Evolutionary conservation across 2,329 filamentous ascomycete species (phyloP).

Genomic region (Ceratocystis albifundus): DNA sequence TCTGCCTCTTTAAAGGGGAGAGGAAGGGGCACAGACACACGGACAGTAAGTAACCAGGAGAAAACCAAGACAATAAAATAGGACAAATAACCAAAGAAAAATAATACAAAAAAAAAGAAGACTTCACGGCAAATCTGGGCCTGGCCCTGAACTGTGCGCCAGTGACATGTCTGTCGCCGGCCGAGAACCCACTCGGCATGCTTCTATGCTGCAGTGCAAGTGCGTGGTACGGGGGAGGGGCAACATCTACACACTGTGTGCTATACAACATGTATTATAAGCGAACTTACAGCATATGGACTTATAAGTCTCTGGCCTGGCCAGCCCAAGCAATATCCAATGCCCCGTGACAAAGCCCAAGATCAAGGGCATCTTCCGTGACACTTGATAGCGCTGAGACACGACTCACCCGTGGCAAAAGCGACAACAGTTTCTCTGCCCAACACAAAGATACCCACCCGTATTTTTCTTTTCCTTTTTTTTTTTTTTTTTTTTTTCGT

Average conservation of each 20-base stretch:
- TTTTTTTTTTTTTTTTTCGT: too few species aligned
- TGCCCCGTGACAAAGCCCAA: too few species aligned
- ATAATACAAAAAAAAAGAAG: not conserved
- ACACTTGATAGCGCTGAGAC: too few species aligned
- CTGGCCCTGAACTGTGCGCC: not conserved
- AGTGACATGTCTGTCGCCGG: not conserved
- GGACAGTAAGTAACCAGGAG: not conserved
- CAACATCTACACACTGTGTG: not conserved
- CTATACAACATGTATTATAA: not conserved
- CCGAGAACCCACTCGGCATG: not conserved
- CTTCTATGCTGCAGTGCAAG: not conserved
- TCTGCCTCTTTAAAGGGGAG: not conserved
- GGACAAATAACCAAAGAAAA: not conserved
- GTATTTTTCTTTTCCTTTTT: too few species aligned
- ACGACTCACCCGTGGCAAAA: too few species aligned
- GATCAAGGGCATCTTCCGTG: too few species aligned
- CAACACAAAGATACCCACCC: too few species aligned
- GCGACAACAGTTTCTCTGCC: too few species aligned
- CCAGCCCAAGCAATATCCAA: too few species aligned
- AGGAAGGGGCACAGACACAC: not conserved
- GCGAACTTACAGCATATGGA: not conserved
- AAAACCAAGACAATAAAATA: not conserved
- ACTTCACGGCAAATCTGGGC: not conserved
- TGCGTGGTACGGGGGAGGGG: not conserved
- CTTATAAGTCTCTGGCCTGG: too few species aligned